Evolutionary conservation across 73 alveolate species (phyloP), one percentile per base, ranked within the genome.

Genomic region (Tetrahymena borealis): DNA sequence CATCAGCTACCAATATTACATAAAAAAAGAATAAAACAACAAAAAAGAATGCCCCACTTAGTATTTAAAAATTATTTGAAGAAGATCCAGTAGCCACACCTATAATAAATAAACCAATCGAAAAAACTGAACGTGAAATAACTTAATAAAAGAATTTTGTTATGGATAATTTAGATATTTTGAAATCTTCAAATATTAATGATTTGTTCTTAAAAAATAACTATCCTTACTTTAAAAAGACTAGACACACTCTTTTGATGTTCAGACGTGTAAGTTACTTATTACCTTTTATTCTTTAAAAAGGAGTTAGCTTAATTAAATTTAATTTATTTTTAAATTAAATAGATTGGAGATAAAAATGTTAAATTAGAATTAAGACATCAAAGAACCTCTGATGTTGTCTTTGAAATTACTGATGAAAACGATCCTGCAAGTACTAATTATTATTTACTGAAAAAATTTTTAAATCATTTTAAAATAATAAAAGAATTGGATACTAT

Each of bases 381-480:
- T 78, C 78, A 92, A 78, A 37, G 95, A 92, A 92, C 95, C 11
- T 91, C 95, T 11, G 95, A 92, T 38, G 95, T 92, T 3, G 77
- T 92, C 9, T 92, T 92, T 92, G 95, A 92, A 78, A 41, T 92
- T 32, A 60, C 85, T n/a, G 85, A 60, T 60, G 94, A 77, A 2
- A n/a, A 77, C 24, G 79, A 78, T 78, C 40, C 42, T 77, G 31
- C 78, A 92, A 33, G 31, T 38, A 78, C 91, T 33, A 32, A n/a
- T 24, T 43, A 91, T 33, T 15, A 78, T 28, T 9, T 20, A 60
- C 12, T 12, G 12, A 39, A 39, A 39, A 9, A 12, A 9, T 9
- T 39, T 39, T 39, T 39, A 39, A 39, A 39, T 9, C 12, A 7
- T 39, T 39, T 39, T 9, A 39, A 39, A 39, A 39, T 60, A 9